These are phyloP conservation scores for Ophiosphaerella korrae DNA, from an alignment of 2,329 filamentous ascomycete species.

Conservation along the genomic window DNA sequence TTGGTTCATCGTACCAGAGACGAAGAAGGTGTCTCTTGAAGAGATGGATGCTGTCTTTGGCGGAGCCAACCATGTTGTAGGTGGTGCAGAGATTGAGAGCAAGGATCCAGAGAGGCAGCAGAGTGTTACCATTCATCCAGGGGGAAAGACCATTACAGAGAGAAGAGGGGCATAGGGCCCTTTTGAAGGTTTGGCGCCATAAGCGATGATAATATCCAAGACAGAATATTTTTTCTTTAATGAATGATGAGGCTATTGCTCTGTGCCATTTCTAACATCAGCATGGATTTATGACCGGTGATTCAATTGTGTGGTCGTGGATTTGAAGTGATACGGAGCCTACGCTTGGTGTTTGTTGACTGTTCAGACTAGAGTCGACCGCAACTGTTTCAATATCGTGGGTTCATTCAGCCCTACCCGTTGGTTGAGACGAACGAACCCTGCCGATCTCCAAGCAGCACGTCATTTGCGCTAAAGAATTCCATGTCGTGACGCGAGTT, in stretches of 20 bases:
- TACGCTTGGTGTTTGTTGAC: too few species aligned
- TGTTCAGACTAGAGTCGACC: neutral
- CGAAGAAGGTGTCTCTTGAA: constrained; percentile 56
- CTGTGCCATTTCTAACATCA: too few species aligned
- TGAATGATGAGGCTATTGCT: too few species aligned
- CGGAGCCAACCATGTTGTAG: constrained; percentile 61
- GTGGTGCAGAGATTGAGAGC: constrained; percentile 56
- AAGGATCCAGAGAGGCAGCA: constrained; percentile 42
- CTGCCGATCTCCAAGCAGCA: constrained; percentile 19
- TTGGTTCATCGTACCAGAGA: constrained; percentile 51
- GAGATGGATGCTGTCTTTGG: constrained; percentile 64
- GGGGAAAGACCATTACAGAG: constrained; percentile 26
- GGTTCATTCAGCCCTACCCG: constrained; percentile 18
- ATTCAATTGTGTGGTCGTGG: too few species aligned
- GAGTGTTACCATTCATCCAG: constrained; percentile 24
- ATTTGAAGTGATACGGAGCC: too few species aligned
- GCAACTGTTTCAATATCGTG: neutral
- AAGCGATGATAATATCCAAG: neutral
- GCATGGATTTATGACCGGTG: too few species aligned
- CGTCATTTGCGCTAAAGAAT: constrained; percentile 37
- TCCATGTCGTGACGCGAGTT: constrained; percentile 17
- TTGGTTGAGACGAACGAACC: constrained; percentile 2
- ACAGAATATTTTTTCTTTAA: too few species aligned
- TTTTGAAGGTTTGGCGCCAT: neutral
- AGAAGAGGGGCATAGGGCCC: constrained; percentile 5